Conservation (phyloP, 345 rosid species). For the Rhodamnia argentea region DNA sequence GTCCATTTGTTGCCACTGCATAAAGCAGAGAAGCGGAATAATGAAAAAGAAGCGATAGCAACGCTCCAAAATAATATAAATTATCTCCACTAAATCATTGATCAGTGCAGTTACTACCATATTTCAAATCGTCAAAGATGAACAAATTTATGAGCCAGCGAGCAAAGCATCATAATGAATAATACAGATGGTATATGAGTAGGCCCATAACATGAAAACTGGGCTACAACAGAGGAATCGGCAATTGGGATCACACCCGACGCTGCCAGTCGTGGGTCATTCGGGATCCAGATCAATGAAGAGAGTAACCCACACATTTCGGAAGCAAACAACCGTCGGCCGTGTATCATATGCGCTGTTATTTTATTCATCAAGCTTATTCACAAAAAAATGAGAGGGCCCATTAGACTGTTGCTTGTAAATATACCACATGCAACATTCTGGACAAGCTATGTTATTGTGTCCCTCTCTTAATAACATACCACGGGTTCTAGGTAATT, state of each 20-base stretch:
- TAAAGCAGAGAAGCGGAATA: slow-evolving; percentile 3
- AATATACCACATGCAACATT: neutral
- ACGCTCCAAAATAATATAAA: neutral
- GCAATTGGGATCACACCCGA: neutral
- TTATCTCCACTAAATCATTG: neutral
- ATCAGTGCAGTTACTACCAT: neutral
- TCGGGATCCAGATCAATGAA: neutral
- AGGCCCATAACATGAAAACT: neutral
- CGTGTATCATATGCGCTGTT: neutral
- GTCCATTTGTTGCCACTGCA: slow-evolving; percentile 99
- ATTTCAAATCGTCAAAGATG: neutral
- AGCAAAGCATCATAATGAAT: neutral
- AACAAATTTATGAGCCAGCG: neutral
- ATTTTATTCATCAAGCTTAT: neutral
- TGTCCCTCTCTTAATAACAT: neutral
- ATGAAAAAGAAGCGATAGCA: neutral
- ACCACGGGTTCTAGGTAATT: neutral
- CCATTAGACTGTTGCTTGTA: neutral
- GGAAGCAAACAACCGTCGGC: neutral
- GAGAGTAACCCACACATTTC: neutral
- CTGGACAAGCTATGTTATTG: neutral
- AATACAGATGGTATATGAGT: neutral
- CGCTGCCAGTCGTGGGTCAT: neutral
- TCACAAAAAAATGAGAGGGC: neutral
- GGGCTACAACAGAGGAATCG: neutral